phyloP scores from a whole-genome alignment of 495 filamentous ascomycete genomes.

The Lasiosphaeria miniovina region DNA sequence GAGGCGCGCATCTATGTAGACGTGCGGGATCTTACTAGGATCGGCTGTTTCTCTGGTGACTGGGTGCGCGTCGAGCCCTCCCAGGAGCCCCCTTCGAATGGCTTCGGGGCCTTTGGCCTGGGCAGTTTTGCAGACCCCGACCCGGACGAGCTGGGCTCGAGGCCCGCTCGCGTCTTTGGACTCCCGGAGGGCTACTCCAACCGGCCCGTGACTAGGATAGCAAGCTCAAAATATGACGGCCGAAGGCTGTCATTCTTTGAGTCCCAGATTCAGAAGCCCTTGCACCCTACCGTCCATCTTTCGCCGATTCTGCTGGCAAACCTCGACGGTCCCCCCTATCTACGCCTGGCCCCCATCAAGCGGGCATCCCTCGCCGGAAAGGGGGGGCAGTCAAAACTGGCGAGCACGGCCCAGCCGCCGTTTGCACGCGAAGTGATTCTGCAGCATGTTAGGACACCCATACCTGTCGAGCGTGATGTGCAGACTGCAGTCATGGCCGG shows the following conservation, averaged over 20 bases:
- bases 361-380: conserved; percentile 39
- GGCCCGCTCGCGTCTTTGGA: conserved; percentile 82
- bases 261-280: conserved; percentile 47
- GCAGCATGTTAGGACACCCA: conserved; percentile 83
- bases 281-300: conserved; percentile 64
- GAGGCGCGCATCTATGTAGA: conserved; percentile 89
- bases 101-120: conserved; percentile 52
- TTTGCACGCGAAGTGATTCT: conserved; percentile 87
- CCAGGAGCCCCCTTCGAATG: conserved; percentile 60
- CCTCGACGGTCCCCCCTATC: conserved; percentile 68
- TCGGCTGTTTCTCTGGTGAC: conserved; percentile 95
- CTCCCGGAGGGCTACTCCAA: conserved; percentile 68
- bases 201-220: conserved; percentile 50
- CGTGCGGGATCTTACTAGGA: conserved; percentile 73
- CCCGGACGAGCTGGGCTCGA: conserved; percentile 52
- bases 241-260: conserved; percentile 55
- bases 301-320: conserved; percentile 86
- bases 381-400: conserved; percentile 47
- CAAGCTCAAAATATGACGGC: conserved; percentile 48
- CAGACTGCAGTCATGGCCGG: conserved; percentile 80
- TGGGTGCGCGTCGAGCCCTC: conserved; percentile 86
- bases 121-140: conserved; percentile 51
- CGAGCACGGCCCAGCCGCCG: conserved; percentile 64
- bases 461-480: conserved; percentile 77
- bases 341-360: conserved; percentile 65